Evolutionary conservation across 225 moss, liverwort and hornwort species (phyloP).

Genomic region (Pleurozium schreberi): DNA sequence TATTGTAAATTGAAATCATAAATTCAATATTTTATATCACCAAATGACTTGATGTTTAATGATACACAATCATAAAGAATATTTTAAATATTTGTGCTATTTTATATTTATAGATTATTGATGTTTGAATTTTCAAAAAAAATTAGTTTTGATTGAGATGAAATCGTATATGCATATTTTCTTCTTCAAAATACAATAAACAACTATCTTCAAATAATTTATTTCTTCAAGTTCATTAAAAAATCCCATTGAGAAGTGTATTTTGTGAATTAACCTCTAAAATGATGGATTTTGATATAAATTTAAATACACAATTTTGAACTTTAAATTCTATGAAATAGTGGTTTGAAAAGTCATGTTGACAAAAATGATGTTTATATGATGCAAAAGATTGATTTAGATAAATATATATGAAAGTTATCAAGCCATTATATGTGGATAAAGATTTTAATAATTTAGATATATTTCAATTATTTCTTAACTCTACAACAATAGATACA

Average conservation of each 20-base stretch:
- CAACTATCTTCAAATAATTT: background rate
- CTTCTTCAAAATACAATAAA: background rate
- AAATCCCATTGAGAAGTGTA: background rate
- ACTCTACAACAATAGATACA: fast-evolving
- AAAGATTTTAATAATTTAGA: background rate
- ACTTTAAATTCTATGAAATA: background rate
- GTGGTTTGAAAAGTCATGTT: background rate
- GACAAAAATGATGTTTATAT: background rate
- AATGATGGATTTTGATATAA: background rate
- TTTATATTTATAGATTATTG: no score
- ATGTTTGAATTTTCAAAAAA: background rate
- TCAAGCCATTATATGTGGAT: no score
- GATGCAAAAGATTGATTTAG: no score
- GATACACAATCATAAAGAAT: background rate
- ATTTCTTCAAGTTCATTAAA: background rate
- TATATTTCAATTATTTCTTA: no score
- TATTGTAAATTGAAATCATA: background rate
- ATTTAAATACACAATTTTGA: background rate
- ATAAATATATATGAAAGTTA: no score
- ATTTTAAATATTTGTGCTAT: no score
- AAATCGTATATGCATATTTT: background rate
- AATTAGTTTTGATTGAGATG: background rate
- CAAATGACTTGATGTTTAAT: no score
- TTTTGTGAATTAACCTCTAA: no score
- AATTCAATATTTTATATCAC: background rate